Conservation (phyloP, 208 protist genomes). For the Tritrichomonas foetus region DNA sequence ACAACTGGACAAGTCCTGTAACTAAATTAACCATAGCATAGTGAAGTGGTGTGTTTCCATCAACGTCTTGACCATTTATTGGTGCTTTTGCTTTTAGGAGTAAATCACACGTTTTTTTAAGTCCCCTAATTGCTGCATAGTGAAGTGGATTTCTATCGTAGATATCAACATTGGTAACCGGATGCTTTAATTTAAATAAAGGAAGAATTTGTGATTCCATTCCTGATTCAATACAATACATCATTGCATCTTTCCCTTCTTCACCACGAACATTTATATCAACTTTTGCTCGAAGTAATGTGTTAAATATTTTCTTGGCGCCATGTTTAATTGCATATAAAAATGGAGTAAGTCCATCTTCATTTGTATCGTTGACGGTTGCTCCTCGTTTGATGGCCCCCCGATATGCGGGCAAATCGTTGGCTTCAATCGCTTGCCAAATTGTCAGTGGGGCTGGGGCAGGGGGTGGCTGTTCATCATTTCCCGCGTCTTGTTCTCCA, state of each 20-base stretch:
- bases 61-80: background rate
- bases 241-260: background rate
- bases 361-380: background rate
- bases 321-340: background rate
- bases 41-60: conserved; percentile 20
- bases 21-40: background rate
- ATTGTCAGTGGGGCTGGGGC: background rate
- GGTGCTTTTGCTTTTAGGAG: conserved; percentile 6
- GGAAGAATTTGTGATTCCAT: background rate
- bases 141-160: background rate
- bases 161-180: background rate
- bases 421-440: background rate
- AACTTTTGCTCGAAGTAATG: too few species aligned
- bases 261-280: too few species aligned
- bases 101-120: background rate
- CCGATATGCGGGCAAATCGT: background rate
- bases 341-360: background rate
- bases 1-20: background rate
- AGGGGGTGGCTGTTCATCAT: too few species aligned
- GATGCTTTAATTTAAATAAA: background rate
- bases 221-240: background rate
- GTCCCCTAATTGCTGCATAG: background rate
- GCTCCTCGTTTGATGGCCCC: background rate
- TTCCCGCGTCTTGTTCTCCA: too few species aligned
- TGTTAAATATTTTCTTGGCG: background rate